Evolutionary conservation across 2,329 filamentous ascomycete genomes (phyloP).

Genomic region (Epichloe typhina): DNA sequence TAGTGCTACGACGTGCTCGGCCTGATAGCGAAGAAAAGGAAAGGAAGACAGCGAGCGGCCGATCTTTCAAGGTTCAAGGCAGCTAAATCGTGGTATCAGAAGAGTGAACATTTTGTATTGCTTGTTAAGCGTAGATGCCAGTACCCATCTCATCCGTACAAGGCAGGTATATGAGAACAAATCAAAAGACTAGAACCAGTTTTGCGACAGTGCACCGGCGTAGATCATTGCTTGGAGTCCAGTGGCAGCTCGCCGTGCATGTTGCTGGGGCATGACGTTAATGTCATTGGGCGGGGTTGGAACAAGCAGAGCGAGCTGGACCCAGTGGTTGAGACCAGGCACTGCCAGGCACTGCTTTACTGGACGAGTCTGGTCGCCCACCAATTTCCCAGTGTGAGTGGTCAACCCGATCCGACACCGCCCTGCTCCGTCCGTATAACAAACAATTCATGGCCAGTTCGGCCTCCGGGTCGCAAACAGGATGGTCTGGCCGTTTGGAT

Average conservation of each 20-base stretch:
- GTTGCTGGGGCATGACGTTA: no score
- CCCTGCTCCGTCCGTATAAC: neutral
- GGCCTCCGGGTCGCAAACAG: constrained; percentile 18
- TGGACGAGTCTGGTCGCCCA: no score
- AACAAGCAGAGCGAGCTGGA: no score
- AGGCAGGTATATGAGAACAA: neutral
- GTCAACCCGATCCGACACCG: neutral
- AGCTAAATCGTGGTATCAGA: constrained; percentile 9
- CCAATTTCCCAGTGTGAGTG: no score
- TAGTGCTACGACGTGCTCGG: constrained; percentile 88
- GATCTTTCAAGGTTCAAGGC: constrained; percentile 62
- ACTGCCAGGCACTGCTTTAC: no score
- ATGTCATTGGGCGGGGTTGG: no score
- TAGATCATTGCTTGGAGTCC: no score
- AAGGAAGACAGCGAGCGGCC: constrained; percentile 91
- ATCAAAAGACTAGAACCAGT: neutral
- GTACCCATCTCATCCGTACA: neutral
- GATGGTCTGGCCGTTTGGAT: constrained; percentile 30
- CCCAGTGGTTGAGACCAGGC: no score
- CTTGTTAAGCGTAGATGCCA: neutral
- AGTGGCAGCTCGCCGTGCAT: no score
- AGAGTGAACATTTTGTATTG: neutral
- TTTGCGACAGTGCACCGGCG: no score
- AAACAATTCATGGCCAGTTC: constrained; percentile 5
- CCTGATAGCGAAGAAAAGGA: constrained; percentile 96